Evolutionary conservation across 140 eudicot species (phyloP).

Genomic region (Erigeron philadelphicus): DNA sequence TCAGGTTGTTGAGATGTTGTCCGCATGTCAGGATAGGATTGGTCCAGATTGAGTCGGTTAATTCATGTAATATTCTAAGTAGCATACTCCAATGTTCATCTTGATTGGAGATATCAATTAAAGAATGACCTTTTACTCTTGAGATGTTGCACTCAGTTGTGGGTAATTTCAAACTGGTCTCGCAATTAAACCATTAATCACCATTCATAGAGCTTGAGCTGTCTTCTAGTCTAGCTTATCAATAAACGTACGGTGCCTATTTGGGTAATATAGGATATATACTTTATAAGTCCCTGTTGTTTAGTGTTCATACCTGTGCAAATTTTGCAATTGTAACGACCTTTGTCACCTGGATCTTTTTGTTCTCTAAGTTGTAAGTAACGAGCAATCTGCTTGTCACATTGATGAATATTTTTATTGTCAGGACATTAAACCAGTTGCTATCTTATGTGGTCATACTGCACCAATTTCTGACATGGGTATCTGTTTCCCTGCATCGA

Average conservation of each 20-base stretch:
- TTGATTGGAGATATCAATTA: too few species aligned
- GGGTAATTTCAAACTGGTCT: too few species aligned
- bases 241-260: neutral
- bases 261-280: neutral
- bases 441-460: conserved; percentile 90
- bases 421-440: conserved; percentile 80
- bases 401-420: conserved; percentile 33
- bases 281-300: neutral
- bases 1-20: too few species aligned
- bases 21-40: too few species aligned
- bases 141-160: too few species aligned
- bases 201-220: too few species aligned
- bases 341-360: neutral
- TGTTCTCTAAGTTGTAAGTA: conserved; percentile 8
- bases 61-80: too few species aligned
- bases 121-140: too few species aligned
- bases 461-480: conserved; percentile 86
- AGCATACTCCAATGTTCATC: too few species aligned
- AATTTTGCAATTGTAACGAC: neutral
- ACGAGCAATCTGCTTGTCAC: conserved; percentile 18
- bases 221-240: too few species aligned
- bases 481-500: conserved; percentile 65
- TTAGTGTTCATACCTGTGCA: neutral
- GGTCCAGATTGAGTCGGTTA: too few species aligned
- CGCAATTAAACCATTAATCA: too few species aligned